phyloP scores from a whole-genome alignment of 2,329 filamentous ascomycete genomes.

The Calonectria montana region DNA sequence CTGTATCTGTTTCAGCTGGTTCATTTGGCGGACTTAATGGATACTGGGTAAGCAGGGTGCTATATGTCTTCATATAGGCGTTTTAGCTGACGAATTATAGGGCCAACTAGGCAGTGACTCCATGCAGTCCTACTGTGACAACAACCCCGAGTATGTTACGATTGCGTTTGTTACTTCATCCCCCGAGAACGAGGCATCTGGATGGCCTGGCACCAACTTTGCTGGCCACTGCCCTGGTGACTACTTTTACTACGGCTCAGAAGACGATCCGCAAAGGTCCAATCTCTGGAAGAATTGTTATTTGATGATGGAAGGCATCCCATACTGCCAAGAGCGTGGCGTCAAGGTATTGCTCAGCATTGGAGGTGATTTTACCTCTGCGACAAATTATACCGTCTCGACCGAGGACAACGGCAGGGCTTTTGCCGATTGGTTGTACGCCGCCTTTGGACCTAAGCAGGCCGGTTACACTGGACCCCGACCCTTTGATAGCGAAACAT shows the following conservation, averaged over 20 bases:
- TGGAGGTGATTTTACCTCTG: slow-evolving; percentile 47
- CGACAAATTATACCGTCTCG: slow-evolving; percentile 49
- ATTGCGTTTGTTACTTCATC: slow-evolving; percentile 52
- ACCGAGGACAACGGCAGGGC: slow-evolving; percentile 45
- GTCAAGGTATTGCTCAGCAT: slow-evolving; percentile 58
- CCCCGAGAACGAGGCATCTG: slow-evolving; percentile 49
- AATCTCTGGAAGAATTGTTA: slow-evolving; percentile 50
- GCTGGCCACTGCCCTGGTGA: slow-evolving; percentile 51
- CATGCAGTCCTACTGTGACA: slow-evolving; percentile 50
- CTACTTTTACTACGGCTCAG: slow-evolving; percentile 37
- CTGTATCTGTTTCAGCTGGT: slow-evolving; percentile 21
- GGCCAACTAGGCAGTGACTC: slow-evolving; percentile 50
- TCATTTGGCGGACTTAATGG: slow-evolving; percentile 50
- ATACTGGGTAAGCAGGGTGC: slow-evolving; percentile 50
- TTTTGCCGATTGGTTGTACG: slow-evolving; percentile 54
- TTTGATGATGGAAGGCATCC: slow-evolving; percentile 52
- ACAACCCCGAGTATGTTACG: slow-evolving; percentile 51
- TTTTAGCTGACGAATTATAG: slow-evolving; percentile 32
- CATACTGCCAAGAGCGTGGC: slow-evolving; percentile 54
- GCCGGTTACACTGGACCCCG: slow-evolving; percentile 47
- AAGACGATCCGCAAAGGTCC: slow-evolving; percentile 25
- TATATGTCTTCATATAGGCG: background rate
- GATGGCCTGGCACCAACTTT: slow-evolving; percentile 55
- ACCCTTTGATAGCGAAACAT: slow-evolving; percentile 51
- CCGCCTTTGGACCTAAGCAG: slow-evolving; percentile 52